These are phyloP conservation scores for Daucus carota DNA, from an alignment of 129 eudicot species.

Conservation along the genomic window DNA sequence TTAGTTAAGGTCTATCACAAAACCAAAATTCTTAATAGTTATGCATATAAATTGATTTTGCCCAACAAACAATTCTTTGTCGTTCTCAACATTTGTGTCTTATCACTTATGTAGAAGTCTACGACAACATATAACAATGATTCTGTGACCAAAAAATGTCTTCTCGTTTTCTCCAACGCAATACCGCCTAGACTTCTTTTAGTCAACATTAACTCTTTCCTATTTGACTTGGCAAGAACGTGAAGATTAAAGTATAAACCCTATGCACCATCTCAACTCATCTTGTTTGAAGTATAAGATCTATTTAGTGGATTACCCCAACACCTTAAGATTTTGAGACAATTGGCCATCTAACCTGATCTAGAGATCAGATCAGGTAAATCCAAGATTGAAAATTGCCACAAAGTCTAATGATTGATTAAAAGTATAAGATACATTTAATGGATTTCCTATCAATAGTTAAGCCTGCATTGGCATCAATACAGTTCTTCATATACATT, in stretches of 20 bases:
- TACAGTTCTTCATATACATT: background rate
- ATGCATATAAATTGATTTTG: background rate
- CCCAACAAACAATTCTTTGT: background rate
- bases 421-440: background rate
- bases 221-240: background rate
- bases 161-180: background rate
- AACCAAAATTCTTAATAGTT: background rate
- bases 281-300: background rate
- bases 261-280: background rate
- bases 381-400: background rate
- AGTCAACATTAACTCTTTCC: background rate
- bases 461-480: background rate
- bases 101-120: background rate
- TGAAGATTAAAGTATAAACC: background rate
- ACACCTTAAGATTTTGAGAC: background rate
- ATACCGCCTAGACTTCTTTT: background rate
- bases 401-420: background rate
- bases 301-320: background rate
- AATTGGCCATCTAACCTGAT: background rate
- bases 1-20: background rate
- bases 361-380: no score
- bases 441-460: background rate
- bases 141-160: background rate
- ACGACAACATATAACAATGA: background rate
- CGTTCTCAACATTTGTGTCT: background rate